These are phyloP conservation scores for Populus hybrid DNA, from an alignment of 441 rosid species.

Conservation along the genomic window DNA sequence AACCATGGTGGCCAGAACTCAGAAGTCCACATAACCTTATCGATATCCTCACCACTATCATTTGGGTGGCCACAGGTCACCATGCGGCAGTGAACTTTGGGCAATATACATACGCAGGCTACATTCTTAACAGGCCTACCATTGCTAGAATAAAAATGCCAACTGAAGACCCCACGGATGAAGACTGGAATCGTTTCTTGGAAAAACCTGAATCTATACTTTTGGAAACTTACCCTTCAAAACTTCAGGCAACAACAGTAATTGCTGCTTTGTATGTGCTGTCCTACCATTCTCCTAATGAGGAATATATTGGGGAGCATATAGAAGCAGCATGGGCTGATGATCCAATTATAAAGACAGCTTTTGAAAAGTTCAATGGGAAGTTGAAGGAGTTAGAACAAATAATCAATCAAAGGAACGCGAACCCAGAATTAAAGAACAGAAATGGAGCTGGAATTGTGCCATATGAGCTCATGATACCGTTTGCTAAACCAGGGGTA, in stretches of 20 bases:
- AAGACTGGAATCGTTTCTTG: constrained; percentile 35
- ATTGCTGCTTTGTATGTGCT: constrained; percentile 53
- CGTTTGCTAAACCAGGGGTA: constrained; percentile 49
- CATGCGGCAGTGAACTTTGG: constrained; percentile 67
- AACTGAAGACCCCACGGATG: constrained; percentile 38
- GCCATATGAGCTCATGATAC: constrained; percentile 48
- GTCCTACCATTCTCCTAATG: constrained; percentile 63
- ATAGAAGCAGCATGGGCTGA: constrained; percentile 52
- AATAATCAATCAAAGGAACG: constrained; percentile 38
- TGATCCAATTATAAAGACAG: constrained; percentile 44
- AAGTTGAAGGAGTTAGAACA: constrained; percentile 40
- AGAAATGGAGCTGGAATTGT: constrained; percentile 46
- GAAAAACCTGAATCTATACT: constrained; percentile 38
- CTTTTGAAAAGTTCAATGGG: constrained; percentile 49
- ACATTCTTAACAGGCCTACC: constrained; percentile 72
- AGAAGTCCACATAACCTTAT: constrained; percentile 39
- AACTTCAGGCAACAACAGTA: constrained; percentile 52
- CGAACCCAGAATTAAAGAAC: constrained; percentile 27
- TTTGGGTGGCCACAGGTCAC: constrained; percentile 57
- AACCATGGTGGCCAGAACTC: constrained; percentile 50
- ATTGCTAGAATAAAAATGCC: constrained; percentile 60
- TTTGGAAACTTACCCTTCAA: constrained; percentile 50
- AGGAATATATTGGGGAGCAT: constrained; percentile 63
- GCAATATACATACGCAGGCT: constrained; percentile 61
- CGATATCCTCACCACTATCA: constrained; percentile 41